Base-by-base conservation (phyloP, 345 rosid genomes). In the Punica granatum region DNA sequence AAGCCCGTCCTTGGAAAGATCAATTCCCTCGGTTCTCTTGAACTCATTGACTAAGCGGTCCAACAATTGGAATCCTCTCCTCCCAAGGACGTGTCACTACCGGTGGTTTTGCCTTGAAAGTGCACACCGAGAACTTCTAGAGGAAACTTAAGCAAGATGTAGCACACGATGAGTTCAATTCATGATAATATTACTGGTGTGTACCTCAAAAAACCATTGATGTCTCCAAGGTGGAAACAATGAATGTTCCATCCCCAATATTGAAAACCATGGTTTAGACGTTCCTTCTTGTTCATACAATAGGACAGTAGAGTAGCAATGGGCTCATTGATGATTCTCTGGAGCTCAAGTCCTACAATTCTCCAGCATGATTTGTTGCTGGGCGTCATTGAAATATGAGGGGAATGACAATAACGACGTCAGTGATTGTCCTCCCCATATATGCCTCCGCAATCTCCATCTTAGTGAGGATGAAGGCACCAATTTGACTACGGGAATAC, bases 321-420 rank as follows among this genome's bases (percentile, higher is more conserved):
- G 18, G 81, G 81, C 65, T 78, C 81, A 3, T 78, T 78, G 65
- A 78, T 74, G 36, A 78, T 78, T 63, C 81, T 78, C 61, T 74
- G 70, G 7, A 78, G 78, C 32, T 78, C 78, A 23, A 74, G 78
- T 12, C 81, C 81, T 28, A 78, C 68, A 25, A 78, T 78, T 41
- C 74, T 74, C 13, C 78, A 39, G 81, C 78, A 78, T 78, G 78
- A 60, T 78, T 78, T 18, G 78, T 78, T 23, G 81, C 81, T 78
- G 81, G 28, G 81, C 81, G 67, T 78, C 81, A 71, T 78, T 78
- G 65, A 78, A 78, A 64, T 78, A 78, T 3, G 81, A 78, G 1
- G 78, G n/a, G 81, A 31, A 78, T 78, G 3, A 78, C 73, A 56
- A 78, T 51, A 34, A 78, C 81, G n/a, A 37, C 75, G 75, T 78